Percentiles rank a stretch among this genome's conserved stretches.
Conservation (phyloP, 2,329 filamentous ascomycete species). For the Helotiales sp. region DNA sequence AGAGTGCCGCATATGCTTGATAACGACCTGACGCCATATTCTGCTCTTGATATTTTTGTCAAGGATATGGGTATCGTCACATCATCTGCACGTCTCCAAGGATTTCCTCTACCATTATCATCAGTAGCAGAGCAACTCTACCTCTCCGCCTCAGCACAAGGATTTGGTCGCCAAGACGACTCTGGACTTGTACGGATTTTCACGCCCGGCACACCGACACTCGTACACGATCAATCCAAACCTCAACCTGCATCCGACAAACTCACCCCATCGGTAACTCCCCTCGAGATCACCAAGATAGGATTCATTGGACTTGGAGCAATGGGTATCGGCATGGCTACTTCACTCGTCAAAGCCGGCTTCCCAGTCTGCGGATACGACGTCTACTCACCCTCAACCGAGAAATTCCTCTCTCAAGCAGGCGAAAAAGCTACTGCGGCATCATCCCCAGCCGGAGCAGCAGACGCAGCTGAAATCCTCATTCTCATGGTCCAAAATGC, state of each 20-base stretch:
- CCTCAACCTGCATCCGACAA: background rate
- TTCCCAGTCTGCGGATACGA: conserved; percentile 74
- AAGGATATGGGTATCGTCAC: conserved; percentile 45
- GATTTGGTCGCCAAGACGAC: conserved; percentile 34
- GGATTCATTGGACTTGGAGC: conserved; percentile 65
- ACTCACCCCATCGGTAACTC: conserved; percentile 20
- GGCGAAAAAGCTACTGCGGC: conserved; percentile 60
- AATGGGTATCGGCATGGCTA: conserved; percentile 83
- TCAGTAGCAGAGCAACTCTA: conserved; percentile 44
- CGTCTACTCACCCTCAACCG: conserved; percentile 67
- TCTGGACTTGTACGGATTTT: conserved; percentile 28
- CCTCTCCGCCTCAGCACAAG: conserved; percentile 21
- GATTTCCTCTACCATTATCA: conserved; percentile 46
- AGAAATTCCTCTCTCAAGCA: conserved; percentile 61
- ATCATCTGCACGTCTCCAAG: conserved; percentile 37
- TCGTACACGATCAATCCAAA: conserved; percentile 14
- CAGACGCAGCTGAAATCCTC: conserved; percentile 61
- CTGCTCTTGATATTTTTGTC: conserved; percentile 45
- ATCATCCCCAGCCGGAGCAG: conserved; percentile 63
- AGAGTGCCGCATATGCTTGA: conserved; percentile 58
- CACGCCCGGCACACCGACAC: background rate
- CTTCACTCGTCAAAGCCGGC: conserved; percentile 69
- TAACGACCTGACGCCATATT: conserved; percentile 52
- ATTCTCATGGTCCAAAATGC: conserved; percentile 78
- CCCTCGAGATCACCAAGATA: conserved; percentile 32